Conservation (phyloP, 129 eudicot genomes). For the Calendula officinalis region DNA sequence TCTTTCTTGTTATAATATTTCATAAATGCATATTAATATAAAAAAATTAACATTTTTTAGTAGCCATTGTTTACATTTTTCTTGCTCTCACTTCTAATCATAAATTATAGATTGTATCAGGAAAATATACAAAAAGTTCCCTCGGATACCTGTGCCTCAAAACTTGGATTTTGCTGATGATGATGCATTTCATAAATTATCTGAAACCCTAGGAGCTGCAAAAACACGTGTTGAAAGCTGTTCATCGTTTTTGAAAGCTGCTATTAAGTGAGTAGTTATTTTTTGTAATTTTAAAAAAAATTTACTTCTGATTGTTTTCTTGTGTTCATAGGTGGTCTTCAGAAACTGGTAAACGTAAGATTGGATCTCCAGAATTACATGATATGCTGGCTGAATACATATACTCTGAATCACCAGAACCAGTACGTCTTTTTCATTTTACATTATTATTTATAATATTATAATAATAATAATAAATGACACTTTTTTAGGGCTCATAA, state of each 20-base stretch:
- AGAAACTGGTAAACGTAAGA: constrained; percentile 63
- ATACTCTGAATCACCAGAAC: constrained; percentile 89
- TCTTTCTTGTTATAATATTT: constrained; percentile 9
- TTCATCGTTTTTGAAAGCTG: constrained; percentile 76
- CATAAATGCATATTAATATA: neutral
- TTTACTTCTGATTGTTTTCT: constrained; percentile 8
- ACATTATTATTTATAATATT: neutral
- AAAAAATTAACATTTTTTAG: neutral
- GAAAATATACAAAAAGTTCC: constrained; percentile 76
- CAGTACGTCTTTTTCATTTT: constrained; percentile 42
- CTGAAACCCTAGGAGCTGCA: constrained; percentile 93
- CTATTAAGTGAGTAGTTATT: constrained; percentile 61
- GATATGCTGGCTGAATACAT: constrained; percentile 92
- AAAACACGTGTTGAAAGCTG: constrained; percentile 84
- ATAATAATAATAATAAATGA: neutral
- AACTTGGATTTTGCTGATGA: constrained; percentile 76
- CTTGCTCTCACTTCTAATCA: constrained; percentile 5
- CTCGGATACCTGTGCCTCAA: constrained; percentile 75
- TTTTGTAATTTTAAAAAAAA: neutral
- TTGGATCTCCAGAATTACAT: constrained; percentile 89
- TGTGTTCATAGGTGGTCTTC: constrained; percentile 69
- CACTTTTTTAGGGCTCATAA: too few species aligned
- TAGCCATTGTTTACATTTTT: neutral
- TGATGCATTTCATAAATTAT: constrained; percentile 72
- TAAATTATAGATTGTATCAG: constrained; percentile 64